Base-by-base conservation (phyloP, 2,329 filamentous ascomycete genomes). In the Colletotrichum karsti region DNA sequence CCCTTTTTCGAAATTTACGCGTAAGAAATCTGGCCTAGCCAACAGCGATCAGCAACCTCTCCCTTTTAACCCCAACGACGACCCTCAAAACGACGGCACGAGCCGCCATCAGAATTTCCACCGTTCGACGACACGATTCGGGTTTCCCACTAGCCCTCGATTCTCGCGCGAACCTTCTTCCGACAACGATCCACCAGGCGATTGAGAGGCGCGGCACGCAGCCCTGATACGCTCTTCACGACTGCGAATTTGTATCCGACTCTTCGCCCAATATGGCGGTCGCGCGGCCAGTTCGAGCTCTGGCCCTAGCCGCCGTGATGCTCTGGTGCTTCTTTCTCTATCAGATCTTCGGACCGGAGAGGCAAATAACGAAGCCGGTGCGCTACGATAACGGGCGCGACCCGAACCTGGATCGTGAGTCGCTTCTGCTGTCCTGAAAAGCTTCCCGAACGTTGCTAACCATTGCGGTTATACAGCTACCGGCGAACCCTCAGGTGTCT, bases 321-420 rank as follows among this genome's bases (percentile, higher is more conserved):
- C 83, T 97, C 72, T 92, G 93, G 84, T 85, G 93, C 70, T 94
- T 95, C 79, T 89, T 97, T 75, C 81, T 97, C 72, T 91, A 93
- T 73, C 91, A 93, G 76, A 84, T 96, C 74, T 90, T 92, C 78
- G 88, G 87, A 69, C 85, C 88, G 8, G 84, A 87, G 22, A 80
- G 81, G 39, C 72, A 78, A 53, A 73, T 81, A 72, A 73, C 75
- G 57, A 76, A 77, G 35, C 78, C 80, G 72, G 67, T 63, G 44
- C 67, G 69, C 54, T 69, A 67, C 42, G 63, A 62, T 28, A 39
- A 76, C 77, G 69, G 70, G 54, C 88, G 89, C 68, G 95, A 98
- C 81, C 95, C 95, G 62, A 93, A 95, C 75, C 79, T 95, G 75
- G 94, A 98, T 80, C 90, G 95, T 97, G 85, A 78, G 92, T 81